These are phyloP conservation scores for Penicillium manginii DNA, from an alignment of 495 filamentous ascomycete genomes.

Conservation along the genomic window DNA sequence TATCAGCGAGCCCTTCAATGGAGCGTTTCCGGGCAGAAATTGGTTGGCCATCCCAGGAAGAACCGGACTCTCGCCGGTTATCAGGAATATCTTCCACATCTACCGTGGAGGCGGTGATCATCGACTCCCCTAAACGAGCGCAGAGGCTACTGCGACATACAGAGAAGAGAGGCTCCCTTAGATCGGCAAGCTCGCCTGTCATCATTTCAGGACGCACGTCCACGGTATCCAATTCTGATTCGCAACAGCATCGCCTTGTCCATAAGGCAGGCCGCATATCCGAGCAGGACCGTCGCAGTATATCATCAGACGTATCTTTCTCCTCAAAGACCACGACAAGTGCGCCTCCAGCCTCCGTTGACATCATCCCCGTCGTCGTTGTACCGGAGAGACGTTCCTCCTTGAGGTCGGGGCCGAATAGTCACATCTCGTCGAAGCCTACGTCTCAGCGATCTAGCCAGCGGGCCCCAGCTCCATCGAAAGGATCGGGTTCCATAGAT, in stretches of 20 bases:
- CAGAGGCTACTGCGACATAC: conserved; percentile 65
- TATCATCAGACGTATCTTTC: conserved; percentile 60
- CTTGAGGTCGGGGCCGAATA: conserved; percentile 53
- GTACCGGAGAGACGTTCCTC: conserved; percentile 72
- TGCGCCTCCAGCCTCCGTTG: conserved; percentile 51
- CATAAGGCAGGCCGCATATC: conserved; percentile 53
- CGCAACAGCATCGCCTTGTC: conserved; percentile 51
- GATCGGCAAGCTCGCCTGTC: conserved; percentile 53
- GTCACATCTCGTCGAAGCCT: conserved; percentile 39
- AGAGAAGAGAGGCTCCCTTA: conserved; percentile 65
- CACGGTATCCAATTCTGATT: conserved; percentile 41
- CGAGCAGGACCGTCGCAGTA: conserved; percentile 56
- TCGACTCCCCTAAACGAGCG: conserved; percentile 59
- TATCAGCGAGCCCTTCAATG: conserved; percentile 33
- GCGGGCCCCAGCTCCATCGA: conserved; percentile 39
- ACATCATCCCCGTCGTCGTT: conserved; percentile 72
- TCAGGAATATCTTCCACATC: conserved; percentile 70
- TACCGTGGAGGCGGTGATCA: conserved; percentile 72
- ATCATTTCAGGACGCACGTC: conserved; percentile 49
- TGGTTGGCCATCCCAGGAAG: conserved; percentile 45
- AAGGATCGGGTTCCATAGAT: conserved; percentile 41
- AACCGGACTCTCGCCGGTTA: conserved; percentile 49
- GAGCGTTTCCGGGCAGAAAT: conserved; percentile 46
- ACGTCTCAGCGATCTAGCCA: conserved; percentile 41
- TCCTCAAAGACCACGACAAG: conserved; percentile 53